Evolutionary conservation across 108 stramenopile genomes (phyloP).

Genomic region (Skeletonema grethae): DNA sequence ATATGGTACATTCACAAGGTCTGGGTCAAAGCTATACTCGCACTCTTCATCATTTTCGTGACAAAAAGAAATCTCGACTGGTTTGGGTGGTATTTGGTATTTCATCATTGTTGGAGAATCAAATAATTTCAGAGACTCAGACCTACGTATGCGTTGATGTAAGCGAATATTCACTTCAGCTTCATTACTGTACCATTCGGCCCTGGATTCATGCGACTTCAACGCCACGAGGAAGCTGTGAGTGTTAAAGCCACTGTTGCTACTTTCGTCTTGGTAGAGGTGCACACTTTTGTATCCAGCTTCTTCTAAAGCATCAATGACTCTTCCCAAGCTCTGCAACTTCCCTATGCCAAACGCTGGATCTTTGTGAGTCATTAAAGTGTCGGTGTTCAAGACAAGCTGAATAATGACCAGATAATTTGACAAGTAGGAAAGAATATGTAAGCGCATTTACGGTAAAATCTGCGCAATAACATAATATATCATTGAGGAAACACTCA

Average conservation of each 20-base stretch:
- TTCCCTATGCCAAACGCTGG: not conserved
- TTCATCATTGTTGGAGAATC: not conserved
- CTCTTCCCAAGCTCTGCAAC: not conserved
- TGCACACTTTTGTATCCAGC: slow-evolving; percentile 51
- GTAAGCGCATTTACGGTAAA: not conserved
- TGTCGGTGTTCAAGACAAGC: not conserved
- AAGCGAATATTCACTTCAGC: slow-evolving; percentile 48
- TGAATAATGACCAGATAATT: not conserved
- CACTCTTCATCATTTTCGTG: not conserved
- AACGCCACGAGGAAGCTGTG: slow-evolving; percentile 51
- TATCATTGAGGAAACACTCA: not conserved
- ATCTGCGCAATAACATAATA: not conserved
- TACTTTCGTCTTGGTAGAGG: slow-evolving; percentile 50
- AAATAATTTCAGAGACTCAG: not conserved
- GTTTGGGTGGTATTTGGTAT: not conserved
- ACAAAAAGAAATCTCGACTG: not conserved
- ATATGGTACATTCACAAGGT: slow-evolving; percentile 32
- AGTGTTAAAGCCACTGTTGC: slow-evolving; percentile 23
- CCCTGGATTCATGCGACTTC: slow-evolving; percentile 30
- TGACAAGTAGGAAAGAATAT: not conserved
- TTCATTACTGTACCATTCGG: slow-evolving; percentile 47
- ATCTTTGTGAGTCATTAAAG: not conserved
- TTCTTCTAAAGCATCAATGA: slow-evolving; percentile 38
- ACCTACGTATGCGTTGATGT: not conserved
- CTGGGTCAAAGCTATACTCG: slow-evolving; percentile 11